Base-by-base conservation (phyloP, 352 stramenopile genomes). In the Pythium phragmitis region DNA sequence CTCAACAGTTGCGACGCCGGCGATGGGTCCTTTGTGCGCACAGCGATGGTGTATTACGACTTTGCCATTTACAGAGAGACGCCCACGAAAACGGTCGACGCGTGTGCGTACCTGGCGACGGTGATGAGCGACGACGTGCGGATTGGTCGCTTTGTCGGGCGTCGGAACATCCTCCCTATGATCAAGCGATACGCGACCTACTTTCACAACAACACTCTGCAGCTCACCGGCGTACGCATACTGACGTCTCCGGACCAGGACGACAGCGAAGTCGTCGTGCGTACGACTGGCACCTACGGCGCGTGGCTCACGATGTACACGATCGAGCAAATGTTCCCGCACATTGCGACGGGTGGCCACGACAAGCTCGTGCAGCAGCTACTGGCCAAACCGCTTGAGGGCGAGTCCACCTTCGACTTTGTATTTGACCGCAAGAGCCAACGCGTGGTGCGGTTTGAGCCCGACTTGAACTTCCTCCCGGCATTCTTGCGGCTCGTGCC, bases 401-500 rank as follows among this genome's bases (percentile, higher is more conserved):
- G 61, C 46, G 43, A 30, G 34, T 68, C 45, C 9, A 58, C 34
- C 16, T 68, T 62, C 39, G 55, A 69, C 47, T 69, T 69, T 36
- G 23, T 56, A 5, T 63, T 69, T 19, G 61, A 68, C 34, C 43
- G 52, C 14, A 43, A 23, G 17, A 62, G 52, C 13, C 19, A 26
- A 14, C 53, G 54, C 23, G 45, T 68, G 34, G 52, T 61, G 45
- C 61, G 61, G 17, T 68, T 68, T 16, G 53, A 57, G 17, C 34
- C 52, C 61, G 54, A 69, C 46, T 59, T 69, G 54, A 60, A 69
- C 33, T 63, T 69, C n/a, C n/a, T 69, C 11, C 55, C 47, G 30
- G 63, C 63, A 19, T 69, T 69, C 34, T 8, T 69, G 41, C 16
- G 23, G 37, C 47, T 69, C 41, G 43, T 65, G 13, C 49, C 49